A percentile compares a stretch with the other conserved stretches of the same genome.
Conservation (phyloP, 129 eudicot species). For the Kitagawia praeruptora region DNA sequence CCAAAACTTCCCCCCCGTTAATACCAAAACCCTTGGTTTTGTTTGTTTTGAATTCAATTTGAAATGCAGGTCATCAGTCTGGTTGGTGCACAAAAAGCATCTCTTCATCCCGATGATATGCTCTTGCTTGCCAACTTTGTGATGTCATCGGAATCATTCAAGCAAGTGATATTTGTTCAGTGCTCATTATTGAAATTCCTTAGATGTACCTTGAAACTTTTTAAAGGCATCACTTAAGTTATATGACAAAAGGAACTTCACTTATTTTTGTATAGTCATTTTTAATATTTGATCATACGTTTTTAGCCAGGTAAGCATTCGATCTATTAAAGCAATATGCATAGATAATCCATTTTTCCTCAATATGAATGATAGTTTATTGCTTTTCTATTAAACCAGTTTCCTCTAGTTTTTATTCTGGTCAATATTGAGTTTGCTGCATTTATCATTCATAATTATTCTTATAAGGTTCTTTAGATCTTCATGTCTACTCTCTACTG, state of each 20-base stretch:
- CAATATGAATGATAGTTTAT: no score
- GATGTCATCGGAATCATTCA: conserved; percentile 95
- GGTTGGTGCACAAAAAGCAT: conserved; percentile 90
- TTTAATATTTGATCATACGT: background rate
- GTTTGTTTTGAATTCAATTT: conserved; percentile 18
- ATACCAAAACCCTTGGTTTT: no score
- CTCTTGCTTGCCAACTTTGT: conserved; percentile 81
- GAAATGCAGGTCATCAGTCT: conserved; percentile 86
- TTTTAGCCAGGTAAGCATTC: no score
- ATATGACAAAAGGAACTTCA: background rate
- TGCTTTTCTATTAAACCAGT: no score
- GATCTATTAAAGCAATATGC: no score
- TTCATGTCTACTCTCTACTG: no score
- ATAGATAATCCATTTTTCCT: no score
- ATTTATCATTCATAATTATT: no score
- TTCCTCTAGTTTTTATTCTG: no score
- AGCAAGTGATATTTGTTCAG: conserved; percentile 33
- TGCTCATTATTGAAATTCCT: background rate
- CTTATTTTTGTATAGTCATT: background rate
- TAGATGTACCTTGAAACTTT: background rate
- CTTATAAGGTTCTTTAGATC: no score
- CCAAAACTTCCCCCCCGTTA: no score
- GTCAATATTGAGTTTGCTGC: no score
- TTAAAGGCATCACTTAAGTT: background rate
- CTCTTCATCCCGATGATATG: conserved; percentile 97